These are phyloP conservation scores for Arachnomyces sp. DNA, from an alignment of 2,329 filamentous ascomycete genomes.

Conservation along the genomic window DNA sequence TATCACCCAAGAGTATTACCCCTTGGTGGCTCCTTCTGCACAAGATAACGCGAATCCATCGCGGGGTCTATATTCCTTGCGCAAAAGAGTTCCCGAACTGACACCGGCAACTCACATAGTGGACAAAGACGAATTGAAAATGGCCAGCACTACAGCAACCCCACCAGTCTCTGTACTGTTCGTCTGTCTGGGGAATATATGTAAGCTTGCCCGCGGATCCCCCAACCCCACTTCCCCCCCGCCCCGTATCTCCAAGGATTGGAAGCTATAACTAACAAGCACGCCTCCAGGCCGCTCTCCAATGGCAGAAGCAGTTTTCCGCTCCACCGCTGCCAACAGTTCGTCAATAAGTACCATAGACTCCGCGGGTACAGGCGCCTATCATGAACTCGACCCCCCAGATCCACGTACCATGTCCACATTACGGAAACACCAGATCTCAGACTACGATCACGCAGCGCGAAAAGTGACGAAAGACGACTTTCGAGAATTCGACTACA, in stretches of 20 bases:
- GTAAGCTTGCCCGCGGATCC: constrained; percentile 39
- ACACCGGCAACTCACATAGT: no score
- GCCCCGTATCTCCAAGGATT: neutral
- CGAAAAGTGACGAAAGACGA: constrained; percentile 65
- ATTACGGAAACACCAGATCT: constrained; percentile 65
- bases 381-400: constrained; percentile 68
- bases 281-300: constrained; percentile 57
- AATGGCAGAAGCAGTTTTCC: constrained; percentile 94
- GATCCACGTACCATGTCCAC: constrained; percentile 79
- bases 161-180: constrained; percentile 66
- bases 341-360: constrained; percentile 62
- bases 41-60: no score
- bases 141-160: constrained; percentile 14
- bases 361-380: constrained; percentile 82
- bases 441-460: constrained; percentile 65
- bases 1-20: no score
- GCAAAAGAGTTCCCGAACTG: no score
- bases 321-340: constrained; percentile 54
- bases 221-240: constrained; percentile 4
- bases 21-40: no score
- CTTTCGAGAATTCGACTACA: constrained; percentile 80
- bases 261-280: constrained; percentile 1
- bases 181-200: constrained; percentile 96
- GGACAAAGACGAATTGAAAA: constrained; percentile 5
- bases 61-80: no score